These are phyloP conservation scores for Schizophyllum amplum DNA, from an alignment of 1,284 basidiomycete genomes.

Conservation along the genomic window DNA sequence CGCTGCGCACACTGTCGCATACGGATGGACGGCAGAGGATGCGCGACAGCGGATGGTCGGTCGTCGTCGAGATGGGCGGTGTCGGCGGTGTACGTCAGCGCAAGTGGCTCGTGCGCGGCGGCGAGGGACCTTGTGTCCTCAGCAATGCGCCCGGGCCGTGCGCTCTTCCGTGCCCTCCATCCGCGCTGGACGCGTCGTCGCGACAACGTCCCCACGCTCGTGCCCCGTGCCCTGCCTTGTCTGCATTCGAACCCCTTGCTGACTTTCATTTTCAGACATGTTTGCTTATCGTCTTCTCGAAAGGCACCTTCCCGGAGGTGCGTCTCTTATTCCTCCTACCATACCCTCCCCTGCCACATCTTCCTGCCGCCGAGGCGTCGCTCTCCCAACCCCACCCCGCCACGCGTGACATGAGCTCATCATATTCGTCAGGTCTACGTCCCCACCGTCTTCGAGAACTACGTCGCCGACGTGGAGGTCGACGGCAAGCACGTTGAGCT, in stretches of 20 bases:
- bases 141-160: too few species aligned
- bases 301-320: slow-evolving; percentile 93
- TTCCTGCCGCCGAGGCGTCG: background rate
- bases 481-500: slow-evolving; percentile 90
- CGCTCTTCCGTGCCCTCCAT: too few species aligned
- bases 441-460: slow-evolving; percentile 90
- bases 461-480: slow-evolving; percentile 85
- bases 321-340: slow-evolving; percentile 8
- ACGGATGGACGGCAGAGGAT: too few species aligned
- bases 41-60: too few species aligned
- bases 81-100: too few species aligned
- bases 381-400: background rate
- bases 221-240: slow-evolving; percentile 1
- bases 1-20: too few species aligned
- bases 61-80: too few species aligned
- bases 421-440: slow-evolving; percentile 71
- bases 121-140: too few species aligned
- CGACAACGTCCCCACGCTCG: too few species aligned
- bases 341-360: slow-evolving; percentile 1
- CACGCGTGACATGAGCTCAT: background rate
- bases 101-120: too few species aligned
- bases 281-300: slow-evolving; percentile 80
- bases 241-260: background rate
- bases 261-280: slow-evolving; percentile 46
- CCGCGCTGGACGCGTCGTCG: too few species aligned